Evolutionary conservation across 768 basidiomycete species (phyloP).

Genomic region (Podaxis rugospora): DNA sequence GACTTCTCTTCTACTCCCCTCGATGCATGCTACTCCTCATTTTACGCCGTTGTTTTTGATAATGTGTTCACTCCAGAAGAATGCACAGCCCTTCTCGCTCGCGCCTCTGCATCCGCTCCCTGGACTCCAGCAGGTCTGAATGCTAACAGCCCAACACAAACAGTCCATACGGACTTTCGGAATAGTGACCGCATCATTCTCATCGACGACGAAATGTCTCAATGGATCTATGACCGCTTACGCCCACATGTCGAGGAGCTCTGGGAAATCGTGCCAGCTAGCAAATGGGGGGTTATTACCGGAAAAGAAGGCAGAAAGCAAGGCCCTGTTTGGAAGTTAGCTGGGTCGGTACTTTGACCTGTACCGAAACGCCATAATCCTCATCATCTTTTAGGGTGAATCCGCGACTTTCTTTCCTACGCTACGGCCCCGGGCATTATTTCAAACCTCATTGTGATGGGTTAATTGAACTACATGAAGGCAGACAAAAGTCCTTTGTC

Average conservation of each 20-base stretch:
- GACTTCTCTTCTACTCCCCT: constrained; percentile 29
- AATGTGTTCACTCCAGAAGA: constrained; percentile 32
- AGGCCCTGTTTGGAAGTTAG: constrained; percentile 29
- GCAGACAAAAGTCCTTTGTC: constrained; percentile 32
- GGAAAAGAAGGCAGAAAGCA: constrained; percentile 24
- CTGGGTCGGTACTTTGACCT: constrained; percentile 21
- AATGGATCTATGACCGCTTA: constrained; percentile 27
- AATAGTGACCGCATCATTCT: constrained; percentile 31
- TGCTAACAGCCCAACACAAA: constrained; percentile 16
- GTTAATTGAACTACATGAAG: constrained; percentile 23
- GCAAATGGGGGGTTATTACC: constrained; percentile 27
- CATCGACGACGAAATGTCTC: constrained; percentile 24
- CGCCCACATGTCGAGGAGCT: constrained; percentile 29
- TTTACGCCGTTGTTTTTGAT: constrained; percentile 35
- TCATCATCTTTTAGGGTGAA: constrained; percentile 24
- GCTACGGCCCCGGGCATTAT: constrained; percentile 39
- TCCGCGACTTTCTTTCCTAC: constrained; percentile 35
- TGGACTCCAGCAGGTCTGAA: constrained; percentile 33
- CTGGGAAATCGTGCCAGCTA: constrained; percentile 23
- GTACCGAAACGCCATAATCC: neutral
- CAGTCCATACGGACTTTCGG: constrained; percentile 28
- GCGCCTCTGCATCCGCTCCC: constrained; percentile 21
- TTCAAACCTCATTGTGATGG: constrained; percentile 38
- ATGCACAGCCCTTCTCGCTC: constrained; percentile 26
- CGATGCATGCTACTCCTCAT: constrained; percentile 23